These are phyloP conservation scores for Cladosporium sp. DNA, from an alignment of 2,329 filamentous ascomycete species.

Conservation along the genomic window DNA sequence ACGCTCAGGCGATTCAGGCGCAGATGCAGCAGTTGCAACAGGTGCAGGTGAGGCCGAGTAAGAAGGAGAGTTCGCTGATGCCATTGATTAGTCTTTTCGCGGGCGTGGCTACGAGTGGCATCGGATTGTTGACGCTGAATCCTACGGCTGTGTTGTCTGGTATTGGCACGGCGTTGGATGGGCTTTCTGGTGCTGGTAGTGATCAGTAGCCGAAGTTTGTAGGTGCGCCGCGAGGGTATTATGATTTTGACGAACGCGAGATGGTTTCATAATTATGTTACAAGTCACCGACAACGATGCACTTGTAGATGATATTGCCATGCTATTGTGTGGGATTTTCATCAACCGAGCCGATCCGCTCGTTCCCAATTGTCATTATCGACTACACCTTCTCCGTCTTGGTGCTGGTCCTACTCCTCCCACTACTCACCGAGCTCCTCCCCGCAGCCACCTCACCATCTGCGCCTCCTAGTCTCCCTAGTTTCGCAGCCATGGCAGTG, in stretches of 20 bases:
- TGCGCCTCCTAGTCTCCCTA: slow-evolving; percentile 22
- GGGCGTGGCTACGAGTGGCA: not conserved
- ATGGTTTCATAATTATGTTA: too few species aligned
- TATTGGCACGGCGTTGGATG: slow-evolving; percentile 5
- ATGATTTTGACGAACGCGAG: too few species aligned
- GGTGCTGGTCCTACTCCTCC: slow-evolving; percentile 3
- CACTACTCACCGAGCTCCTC: slow-evolving; percentile 1
- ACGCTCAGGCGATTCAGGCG: not conserved
- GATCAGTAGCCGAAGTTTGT: not conserved
- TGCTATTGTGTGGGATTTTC: not conserved
- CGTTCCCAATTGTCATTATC: not conserved
- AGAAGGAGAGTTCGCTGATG: slow-evolving; percentile 6
- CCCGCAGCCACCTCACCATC: slow-evolving; percentile 6
- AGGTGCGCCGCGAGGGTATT: too few species aligned
- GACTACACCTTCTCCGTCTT: not conserved
- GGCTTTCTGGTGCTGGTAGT: not conserved
- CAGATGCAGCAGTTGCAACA: slow-evolving; percentile 11
- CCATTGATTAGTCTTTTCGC: slow-evolving; percentile 7
- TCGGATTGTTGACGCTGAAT: slow-evolving; percentile 10
- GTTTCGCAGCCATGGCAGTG: slow-evolving; percentile 43
- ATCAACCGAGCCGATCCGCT: not conserved
- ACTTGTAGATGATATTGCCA: too few species aligned
- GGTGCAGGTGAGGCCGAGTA: slow-evolving; percentile 1
- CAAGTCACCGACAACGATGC: too few species aligned
- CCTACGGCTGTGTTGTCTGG: slow-evolving; percentile 2